Evolutionary conservation across 371 early-diverging fungal genomes (phyloP), one percentile per base, ranked within the genome.

Genomic region (Synchytrium microbalum): DNA sequence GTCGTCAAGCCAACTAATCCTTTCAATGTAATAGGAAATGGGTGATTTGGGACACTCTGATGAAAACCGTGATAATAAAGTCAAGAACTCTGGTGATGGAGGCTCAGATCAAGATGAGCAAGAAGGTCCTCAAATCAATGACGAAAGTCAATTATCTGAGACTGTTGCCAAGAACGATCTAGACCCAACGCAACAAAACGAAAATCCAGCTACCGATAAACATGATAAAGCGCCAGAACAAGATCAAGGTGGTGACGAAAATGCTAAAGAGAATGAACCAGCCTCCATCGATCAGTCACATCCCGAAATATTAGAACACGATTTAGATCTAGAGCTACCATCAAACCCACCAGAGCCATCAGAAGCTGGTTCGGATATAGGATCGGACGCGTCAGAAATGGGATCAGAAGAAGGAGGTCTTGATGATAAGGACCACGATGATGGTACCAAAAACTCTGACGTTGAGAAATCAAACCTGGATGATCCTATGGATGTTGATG

Each of bases 201-300:
- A 5, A 5, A 19, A 38, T 19, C 5, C 5, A 38, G 10, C 46
- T 10, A 10, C 46, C 5, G 46, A 65, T 10, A 73, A 86, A 8
- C 75, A 81, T 8, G 74, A 81, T 29, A 76, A 80, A n/a, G 84
- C 89, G 31, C 80, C 88, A 26, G 85, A 87, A 2, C 62, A 72
- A n/a, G 95, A 94, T 26, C 88, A 95, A 60, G 83, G 93, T 1
- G 93, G 93, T 65, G 84, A 86, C 31, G 85, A 91, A 65, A 86
- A 91, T 62, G 91, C 91, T 0, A 89, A 94, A 19, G 76, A 79
- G 66, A 72, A 83, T 81, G 78, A 87, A 58, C 27, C 54, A 5
- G 72, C 73, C 32, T 66, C 76, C 24, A 55, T n/a, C 13, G 28
- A n/a, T 25, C 13, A 55, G 8, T 55, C 3, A 46, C 66, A 23